Percentiles rank a stretch among this genome's conserved stretches.
Evolutionary conservation across 2,329 filamentous ascomycete species (phyloP).

Genomic region (Lasiodiplodia citricola): DNA sequence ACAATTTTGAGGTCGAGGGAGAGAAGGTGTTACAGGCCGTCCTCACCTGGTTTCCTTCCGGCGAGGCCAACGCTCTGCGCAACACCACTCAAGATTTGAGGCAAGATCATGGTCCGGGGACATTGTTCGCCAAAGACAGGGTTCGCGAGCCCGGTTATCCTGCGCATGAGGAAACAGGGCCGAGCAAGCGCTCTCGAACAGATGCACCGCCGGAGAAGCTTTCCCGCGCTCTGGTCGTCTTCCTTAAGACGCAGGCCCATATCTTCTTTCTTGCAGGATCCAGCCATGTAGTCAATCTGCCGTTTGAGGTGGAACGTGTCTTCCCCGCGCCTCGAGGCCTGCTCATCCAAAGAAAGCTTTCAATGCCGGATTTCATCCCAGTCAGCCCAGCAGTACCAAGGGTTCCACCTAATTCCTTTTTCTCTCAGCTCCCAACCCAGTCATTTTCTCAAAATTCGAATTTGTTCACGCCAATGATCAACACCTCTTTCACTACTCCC

Average conservation of each 20-base stretch:
- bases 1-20: slow-evolving; percentile 84
- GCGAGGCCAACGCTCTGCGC: slow-evolving; percentile 31
- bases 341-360: slow-evolving; percentile 80
- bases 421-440: slow-evolving; percentile 52
- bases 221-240: slow-evolving; percentile 75
- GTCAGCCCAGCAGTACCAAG: slow-evolving; percentile 50
- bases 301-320: slow-evolving; percentile 89
- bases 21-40: slow-evolving; percentile 86
- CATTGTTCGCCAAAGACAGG: slow-evolving; percentile 35
- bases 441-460: slow-evolving; percentile 22
- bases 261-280: slow-evolving; percentile 89
- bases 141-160: slow-evolving; percentile 32
- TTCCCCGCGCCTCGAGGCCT: slow-evolving; percentile 83
- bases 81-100: slow-evolving; percentile 9
- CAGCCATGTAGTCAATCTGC: slow-evolving; percentile 88
- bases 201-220: slow-evolving; percentile 33
- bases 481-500: slow-evolving; percentile 36
- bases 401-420: slow-evolving; percentile 83
- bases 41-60: slow-evolving; percentile 76
- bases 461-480: slow-evolving; percentile 12
- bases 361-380: slow-evolving; percentile 49
- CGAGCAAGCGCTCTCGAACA: slow-evolving; percentile 30
- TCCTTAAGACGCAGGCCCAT: slow-evolving; percentile 90
- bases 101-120: slow-evolving; percentile 17
- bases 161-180: not conserved